phyloP scores from a whole-genome alignment of 805 yeast species.

The Kregervanrija pseudodelftensis region DNA sequence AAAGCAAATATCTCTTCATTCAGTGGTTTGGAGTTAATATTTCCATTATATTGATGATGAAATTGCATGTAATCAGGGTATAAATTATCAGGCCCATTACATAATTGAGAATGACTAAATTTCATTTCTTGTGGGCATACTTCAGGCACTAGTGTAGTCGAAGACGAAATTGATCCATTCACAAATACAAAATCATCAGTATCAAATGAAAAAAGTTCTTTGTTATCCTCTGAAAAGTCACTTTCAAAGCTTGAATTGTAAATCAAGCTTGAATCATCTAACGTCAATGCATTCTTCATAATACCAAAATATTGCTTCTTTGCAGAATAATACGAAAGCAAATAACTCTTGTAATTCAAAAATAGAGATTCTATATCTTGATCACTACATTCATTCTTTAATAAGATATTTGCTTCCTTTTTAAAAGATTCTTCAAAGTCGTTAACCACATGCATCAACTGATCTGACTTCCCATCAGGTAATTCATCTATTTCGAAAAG shows the following conservation, averaged over 20 bases:
- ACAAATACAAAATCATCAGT: slow-evolving; percentile 3
- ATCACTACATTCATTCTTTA: slow-evolving; percentile 2
- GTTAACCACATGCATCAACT: neutral
- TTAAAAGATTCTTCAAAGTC: slow-evolving; percentile 5
- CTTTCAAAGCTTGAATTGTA: neutral
- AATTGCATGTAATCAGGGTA: neutral
- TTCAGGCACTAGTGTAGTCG: neutral
- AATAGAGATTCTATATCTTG: slow-evolving; percentile 4
- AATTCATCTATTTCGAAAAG: neutral
- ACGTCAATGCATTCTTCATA: too few relatives aligned
- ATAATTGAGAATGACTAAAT: neutral
- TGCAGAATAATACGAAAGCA: neutral
- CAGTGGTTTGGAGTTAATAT: too few relatives aligned
- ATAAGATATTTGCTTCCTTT: slow-evolving; percentile 5
- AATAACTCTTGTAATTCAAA: slow-evolving; percentile 3
- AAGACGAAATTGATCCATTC: slow-evolving; percentile 1
- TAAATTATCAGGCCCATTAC: slow-evolving; percentile 1
- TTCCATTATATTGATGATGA: too few relatives aligned
- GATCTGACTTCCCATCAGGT: neutral
- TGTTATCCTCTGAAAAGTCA: neutral
- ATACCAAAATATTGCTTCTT: slow-evolving; percentile 1
- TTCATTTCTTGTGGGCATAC: neutral
- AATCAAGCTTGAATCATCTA: too few relatives aligned
- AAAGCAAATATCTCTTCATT: too few relatives aligned
- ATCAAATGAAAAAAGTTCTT: neutral